Evolutionary conservation across 2,329 filamentous ascomycete species (phyloP), one percentile per base, ranked within the genome.

Genomic region (Aciculosporium take): DNA sequence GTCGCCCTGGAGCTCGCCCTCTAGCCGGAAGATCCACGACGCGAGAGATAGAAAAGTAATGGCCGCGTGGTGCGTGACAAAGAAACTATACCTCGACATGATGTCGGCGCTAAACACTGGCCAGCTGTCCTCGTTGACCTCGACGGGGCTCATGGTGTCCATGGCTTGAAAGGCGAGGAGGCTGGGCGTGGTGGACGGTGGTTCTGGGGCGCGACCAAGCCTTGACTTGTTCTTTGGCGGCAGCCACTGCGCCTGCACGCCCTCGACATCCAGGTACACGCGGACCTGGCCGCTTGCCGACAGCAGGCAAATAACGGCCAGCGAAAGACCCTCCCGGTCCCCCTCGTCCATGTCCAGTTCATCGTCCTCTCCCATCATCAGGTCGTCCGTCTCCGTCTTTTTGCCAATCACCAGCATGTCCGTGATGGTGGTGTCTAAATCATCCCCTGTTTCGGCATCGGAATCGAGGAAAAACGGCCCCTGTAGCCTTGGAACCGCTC

Each of bases 231-330:
- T 65, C 43, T 68, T 72, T 6, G 73, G 72, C 1, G 74, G 74
- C 17, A 81, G 60, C 76, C 76, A 81, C 52, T 79, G 72, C n/a
- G 76, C 76, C 53, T 80, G 71, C 13, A 79, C 67, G 1, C 74
- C 74, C 8, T 77, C 69, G 2, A 76, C 50, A 49, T 81, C 76
- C 10, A 81, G 62, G 49, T 75, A 79, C 29, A 81, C 63, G 33
- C 74, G 68, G 42, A 79, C 62, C 51, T 74, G 73, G 3, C 76
- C 76, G 48, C 72, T 77, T 3, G 69, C 72, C 1, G 74, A 74
- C 2, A 80, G 61, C 7, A 80, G 56, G 51, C 76, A 79, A 35
- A 81, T 54, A 25, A 79, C 61, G 4, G 72, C 65, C 21, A 80
- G 58, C 2, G 76, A 81, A 15, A 79, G 57, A 4, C 76, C 76